Evolutionary conservation across 1,284 basidiomycete genomes (phyloP), one percentile per base, ranked within the genome.

Genomic region (Melampsora abietis-canadensis): DNA sequence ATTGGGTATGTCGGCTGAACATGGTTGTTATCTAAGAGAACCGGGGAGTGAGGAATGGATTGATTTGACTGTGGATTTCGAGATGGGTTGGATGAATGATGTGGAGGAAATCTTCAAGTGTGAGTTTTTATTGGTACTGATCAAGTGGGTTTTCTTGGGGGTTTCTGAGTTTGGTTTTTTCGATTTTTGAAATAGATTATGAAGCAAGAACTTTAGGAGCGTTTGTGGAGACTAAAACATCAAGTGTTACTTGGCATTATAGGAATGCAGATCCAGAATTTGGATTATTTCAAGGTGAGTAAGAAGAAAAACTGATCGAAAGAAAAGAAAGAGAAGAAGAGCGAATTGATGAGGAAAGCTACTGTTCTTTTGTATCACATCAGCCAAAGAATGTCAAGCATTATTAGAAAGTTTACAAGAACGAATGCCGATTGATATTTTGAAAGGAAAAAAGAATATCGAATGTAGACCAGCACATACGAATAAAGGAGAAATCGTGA

Each of bases 81-180:
- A 98, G 84, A 98, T 98, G 96, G 88, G 88, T 80, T 98, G 95
- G 95, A 95, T 97, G 91, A 85, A 84, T 73, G 95, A 97, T 83
- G 93, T 98, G 46, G 87, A 90, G 78, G 92, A 95, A 83, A 90
- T 98, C 67, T 98, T 98, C 84, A 88, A 88, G 82, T 98, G 96
- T 84, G 96, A 94, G 63, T 74, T 27, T 14, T n/a, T 27, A 34
- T 6, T 61, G 21, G 5, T 8, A 34, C 34, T 34, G 34, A 4
- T 34, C 4, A 34, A 8, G 30, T 24, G 30, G 21, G 2, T 64
- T 47, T 61, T 5, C 3, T 59, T 57, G 12, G 5, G 27, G 51
- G 17, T 46, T 47, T 60, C 40, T 31, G 46, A 17, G 4, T 51
- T 10, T 15, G 27, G 7, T 54, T 47, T 19, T 24, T 30, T 19